Conservation (phyloP, 208 protist genomes). For the Sergeia podlipaevii region DNA sequence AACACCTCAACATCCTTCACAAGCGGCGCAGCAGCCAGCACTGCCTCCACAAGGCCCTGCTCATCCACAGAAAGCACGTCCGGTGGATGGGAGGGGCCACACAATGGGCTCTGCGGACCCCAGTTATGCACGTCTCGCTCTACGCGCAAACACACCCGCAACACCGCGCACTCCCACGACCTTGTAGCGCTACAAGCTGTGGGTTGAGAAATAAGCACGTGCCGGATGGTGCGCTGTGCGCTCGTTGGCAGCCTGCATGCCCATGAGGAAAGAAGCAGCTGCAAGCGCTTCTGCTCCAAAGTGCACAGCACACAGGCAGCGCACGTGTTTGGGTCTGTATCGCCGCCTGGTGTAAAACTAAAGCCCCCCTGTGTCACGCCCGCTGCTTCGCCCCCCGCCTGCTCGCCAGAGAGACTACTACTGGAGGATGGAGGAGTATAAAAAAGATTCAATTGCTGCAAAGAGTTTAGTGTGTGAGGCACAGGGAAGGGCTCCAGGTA, state of each 20-base stretch:
- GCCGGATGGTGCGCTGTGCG: constrained; percentile 28
- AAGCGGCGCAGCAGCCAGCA: constrained; percentile 50
- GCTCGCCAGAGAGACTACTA: too few species aligned
- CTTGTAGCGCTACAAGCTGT: not conserved
- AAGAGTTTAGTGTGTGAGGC: constrained; percentile 20
- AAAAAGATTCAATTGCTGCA: constrained; percentile 49
- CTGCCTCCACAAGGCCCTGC: constrained; percentile 61
- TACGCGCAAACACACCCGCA: constrained; percentile 51
- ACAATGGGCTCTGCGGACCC: constrained; percentile 57
- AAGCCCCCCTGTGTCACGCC: not conserved
- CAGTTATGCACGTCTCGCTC: constrained; percentile 28
- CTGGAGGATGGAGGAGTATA: constrained; percentile 11
- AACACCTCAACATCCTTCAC: constrained; percentile 40
- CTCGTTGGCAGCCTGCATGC: constrained; percentile 32
- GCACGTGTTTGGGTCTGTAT: too few species aligned
- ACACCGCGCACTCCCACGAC: too few species aligned
- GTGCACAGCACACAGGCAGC: constrained; percentile 68
- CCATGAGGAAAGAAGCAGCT: constrained; percentile 47
- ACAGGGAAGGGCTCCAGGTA: constrained; percentile 47
- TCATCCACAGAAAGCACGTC: constrained; percentile 57
- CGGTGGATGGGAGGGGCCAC: constrained; percentile 48
- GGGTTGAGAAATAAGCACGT: constrained; percentile 55
- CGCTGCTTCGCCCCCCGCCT: not conserved
- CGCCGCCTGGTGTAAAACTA: constrained; percentile 6
- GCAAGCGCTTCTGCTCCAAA: constrained; percentile 75